Base-by-base conservation (phyloP, 257 asterid species). In the Petrea volubilis region DNA sequence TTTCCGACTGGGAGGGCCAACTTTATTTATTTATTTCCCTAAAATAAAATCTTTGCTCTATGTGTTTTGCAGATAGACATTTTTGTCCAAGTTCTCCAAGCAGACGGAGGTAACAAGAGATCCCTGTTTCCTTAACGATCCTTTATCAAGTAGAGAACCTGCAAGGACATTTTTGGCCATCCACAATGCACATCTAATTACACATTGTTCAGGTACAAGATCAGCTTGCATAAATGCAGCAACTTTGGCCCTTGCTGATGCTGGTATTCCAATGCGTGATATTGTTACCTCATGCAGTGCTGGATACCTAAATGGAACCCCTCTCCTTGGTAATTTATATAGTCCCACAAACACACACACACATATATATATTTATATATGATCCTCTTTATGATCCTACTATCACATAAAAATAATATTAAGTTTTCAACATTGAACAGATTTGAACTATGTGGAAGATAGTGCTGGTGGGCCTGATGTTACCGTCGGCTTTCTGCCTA, bases 221-320 rank as follows among this genome's bases (percentile, higher is more conserved):
- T 95, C 99, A 14, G 99, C 99, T 4, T 95, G 99, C 85, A 95
- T 95, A 79, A 95, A 95, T 84, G 98, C 98, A 58, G 98, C 99
- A 55, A 90, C 98, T 4, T 77, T 95, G 90, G 99, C 99, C 38
- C 97, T 92, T 66, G 93, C 97, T 9, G 96, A 90, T 81, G 99
- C 98, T 15, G 99, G 99, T 71, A 95, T 95, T 78, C 98, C 98
- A 2, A 89, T 95, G 99, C 80, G 90, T 46, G 98, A 95, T 80
- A 85, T 92, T 34, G 98, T 92, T 60, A 95, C 98, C 72, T 95
- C 98, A 38, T 95, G 98, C 71, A 82, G 96, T 59, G 86, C 96
- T 51, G 99, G 98, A 71, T 95, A 74, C 75, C 90, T 95, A 12
- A 88, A 92, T 55, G 85, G 88, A 71, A 87, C 90, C 29, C 97